phyloP scores from a whole-genome alignment of 1,139 yeast species.

The Lodderomyces jiufengensis region DNA sequence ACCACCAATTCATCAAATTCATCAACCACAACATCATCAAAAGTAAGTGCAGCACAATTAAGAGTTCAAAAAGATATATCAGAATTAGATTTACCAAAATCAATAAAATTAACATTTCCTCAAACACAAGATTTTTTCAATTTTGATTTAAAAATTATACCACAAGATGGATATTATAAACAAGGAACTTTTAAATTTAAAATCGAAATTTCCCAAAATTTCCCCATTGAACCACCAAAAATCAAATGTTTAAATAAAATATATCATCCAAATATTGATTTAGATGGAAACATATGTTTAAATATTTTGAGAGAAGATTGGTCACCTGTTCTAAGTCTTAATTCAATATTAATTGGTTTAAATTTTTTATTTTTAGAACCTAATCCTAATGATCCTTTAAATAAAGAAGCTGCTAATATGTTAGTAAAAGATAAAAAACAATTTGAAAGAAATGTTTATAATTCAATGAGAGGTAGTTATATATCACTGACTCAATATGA shows the following conservation, averaged over 20 bases:
- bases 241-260: conserved; percentile 68
- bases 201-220: conserved; percentile 62
- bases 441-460: conserved; percentile 58
- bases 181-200: conserved; percentile 68
- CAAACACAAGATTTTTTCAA: conserved; percentile 56
- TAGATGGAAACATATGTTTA: conserved; percentile 86
- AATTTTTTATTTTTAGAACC: conserved; percentile 87
- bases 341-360: conserved; percentile 79
- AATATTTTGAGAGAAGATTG: conserved; percentile 92
- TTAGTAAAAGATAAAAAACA: conserved; percentile 54
- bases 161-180: conserved; percentile 77
- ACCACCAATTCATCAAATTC: conserved; percentile 5
- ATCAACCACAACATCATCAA: conserved; percentile 14
- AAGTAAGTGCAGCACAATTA: conserved; percentile 50
- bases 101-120: conserved; percentile 56
- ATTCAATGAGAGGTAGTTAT: conserved; percentile 70
- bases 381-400: conserved; percentile 87
- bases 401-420: conserved; percentile 81
- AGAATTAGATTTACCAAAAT: conserved; percentile 64
- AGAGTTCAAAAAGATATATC: conserved; percentile 62
- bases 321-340: conserved; percentile 88
- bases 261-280: conserved; percentile 91
- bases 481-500: conserved; percentile 64
- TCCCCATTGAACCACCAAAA: conserved; percentile 93
- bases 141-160: conserved; percentile 58